Conservation (phyloP, 2,329 filamentous ascomycete genomes). For the Botrytis cinerea region DNA sequence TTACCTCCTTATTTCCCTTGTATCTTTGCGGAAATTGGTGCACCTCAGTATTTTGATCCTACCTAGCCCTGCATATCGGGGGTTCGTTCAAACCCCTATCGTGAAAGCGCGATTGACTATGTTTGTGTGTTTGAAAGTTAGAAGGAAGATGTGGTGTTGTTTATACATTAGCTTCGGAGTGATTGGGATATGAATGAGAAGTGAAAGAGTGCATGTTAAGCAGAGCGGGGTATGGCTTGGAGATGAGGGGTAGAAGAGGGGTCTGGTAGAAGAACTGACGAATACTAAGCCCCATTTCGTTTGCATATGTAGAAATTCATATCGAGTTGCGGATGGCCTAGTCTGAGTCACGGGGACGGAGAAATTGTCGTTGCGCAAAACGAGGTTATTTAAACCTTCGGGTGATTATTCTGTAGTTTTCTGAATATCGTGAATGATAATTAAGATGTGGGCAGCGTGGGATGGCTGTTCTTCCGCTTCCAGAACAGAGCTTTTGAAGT, state of each 20-base stretch:
- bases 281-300: neutral
- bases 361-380: rapidly evolving
- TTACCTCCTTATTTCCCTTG: neutral
- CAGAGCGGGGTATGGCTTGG: no score
- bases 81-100: rapidly evolving
- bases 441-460: neutral
- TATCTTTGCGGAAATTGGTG: neutral
- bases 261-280: rapidly evolving
- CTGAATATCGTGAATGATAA: rapidly evolving
- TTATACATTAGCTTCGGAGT: neutral
- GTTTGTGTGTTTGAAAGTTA: neutral
- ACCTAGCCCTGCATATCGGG: neutral
- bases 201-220: rapidly evolving
- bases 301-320: neutral
- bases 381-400: neutral
- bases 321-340: neutral
- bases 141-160: neutral
- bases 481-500: neutral
- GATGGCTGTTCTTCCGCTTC: neutral
- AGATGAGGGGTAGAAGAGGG: neutral
- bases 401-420: neutral
- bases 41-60: neutral
- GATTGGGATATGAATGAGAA: neutral
- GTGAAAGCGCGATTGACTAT: rapidly evolving
- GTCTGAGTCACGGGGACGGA: neutral